Conservation (phyloP, 2,329 filamentous ascomycete species). For the Falciphora oryzae region DNA sequence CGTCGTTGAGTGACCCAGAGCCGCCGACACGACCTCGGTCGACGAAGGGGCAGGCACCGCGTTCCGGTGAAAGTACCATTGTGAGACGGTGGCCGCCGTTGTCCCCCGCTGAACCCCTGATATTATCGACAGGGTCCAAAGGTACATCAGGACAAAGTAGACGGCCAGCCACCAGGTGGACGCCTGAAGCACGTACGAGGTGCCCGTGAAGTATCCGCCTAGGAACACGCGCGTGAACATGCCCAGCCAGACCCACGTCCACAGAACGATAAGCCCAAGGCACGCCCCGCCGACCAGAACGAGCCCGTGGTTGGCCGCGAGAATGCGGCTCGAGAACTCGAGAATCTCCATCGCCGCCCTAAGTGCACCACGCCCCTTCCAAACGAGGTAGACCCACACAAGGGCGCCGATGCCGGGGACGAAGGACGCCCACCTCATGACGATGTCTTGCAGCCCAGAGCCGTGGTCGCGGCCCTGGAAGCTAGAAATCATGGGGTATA, state of each 20-base stretch:
- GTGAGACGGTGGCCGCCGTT: constrained; percentile 89
- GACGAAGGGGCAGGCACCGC: constrained; percentile 72
- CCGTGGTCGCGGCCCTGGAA: constrained; percentile 73
- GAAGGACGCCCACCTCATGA: constrained; percentile 82
- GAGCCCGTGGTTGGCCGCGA: constrained; percentile 78
- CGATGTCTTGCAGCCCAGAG: constrained; percentile 73
- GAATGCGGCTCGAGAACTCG: constrained; percentile 84
- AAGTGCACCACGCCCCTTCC: constrained; percentile 73
- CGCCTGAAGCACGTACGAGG: constrained; percentile 75
- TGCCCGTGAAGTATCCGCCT: constrained; percentile 66
- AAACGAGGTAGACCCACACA: constrained; percentile 79
- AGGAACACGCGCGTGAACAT: constrained; percentile 97
- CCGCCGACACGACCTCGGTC: constrained; percentile 74
- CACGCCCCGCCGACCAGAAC: constrained; percentile 77
- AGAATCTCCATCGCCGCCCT: constrained; percentile 81
- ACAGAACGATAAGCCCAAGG: constrained; percentile 68
- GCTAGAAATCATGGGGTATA: constrained; percentile 88
- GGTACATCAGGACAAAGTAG: constrained; percentile 88
- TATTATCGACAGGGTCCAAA: constrained; percentile 88
- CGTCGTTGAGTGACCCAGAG: constrained; percentile 72
- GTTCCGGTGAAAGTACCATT: constrained; percentile 98
- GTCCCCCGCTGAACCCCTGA: constrained; percentile 85
- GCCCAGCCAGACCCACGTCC: constrained; percentile 93
- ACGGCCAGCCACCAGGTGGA: constrained; percentile 94
- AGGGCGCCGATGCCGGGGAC: constrained; percentile 68